Evolutionary conservation across 83 land plant genomes (phyloP).

Genomic region (Thuja plicata): DNA sequence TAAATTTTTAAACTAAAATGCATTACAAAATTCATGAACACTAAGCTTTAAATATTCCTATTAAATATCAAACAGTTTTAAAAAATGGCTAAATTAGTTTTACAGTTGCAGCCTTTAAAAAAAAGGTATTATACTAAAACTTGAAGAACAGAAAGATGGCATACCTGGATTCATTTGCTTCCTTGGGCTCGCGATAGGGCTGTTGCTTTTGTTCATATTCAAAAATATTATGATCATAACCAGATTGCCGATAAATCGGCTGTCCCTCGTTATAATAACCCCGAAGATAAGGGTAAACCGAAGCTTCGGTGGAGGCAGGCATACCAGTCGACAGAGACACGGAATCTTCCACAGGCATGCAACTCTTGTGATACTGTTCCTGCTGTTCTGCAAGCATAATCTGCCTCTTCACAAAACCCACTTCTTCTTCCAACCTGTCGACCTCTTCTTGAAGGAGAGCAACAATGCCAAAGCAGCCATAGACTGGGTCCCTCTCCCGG

Average conservation of each 20-base stretch:
- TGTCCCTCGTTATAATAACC: background rate
- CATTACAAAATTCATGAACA: too few species aligned
- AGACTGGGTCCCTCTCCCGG: slow-evolving; percentile 44
- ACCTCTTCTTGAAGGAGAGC: slow-evolving; percentile 27
- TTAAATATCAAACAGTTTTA: too few species aligned
- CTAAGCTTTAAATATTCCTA: too few species aligned
- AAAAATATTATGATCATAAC: background rate
- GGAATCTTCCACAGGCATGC: background rate
- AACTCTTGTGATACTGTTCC: background rate
- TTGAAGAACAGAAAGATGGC: too few species aligned
- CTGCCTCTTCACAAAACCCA: slow-evolving; percentile 26
- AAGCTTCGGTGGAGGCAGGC: background rate
- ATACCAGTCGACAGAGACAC: background rate
- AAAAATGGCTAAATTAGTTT: too few species aligned
- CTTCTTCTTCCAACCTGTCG: slow-evolving; percentile 28
- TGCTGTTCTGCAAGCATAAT: slow-evolving; percentile 26
- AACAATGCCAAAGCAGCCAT: slow-evolving; percentile 43
- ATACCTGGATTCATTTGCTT: slow-evolving; percentile 19
- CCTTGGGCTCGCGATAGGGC: background rate
- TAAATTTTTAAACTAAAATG: too few species aligned
- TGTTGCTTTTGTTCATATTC: slow-evolving; percentile 2
- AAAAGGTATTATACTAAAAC: too few species aligned
- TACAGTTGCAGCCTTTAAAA: too few species aligned
- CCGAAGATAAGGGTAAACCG: too few species aligned
- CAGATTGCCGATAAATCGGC: background rate